Evolutionary conservation across 1,284 basidiomycete species (phyloP), one percentile per base, ranked within the genome.

Genomic region (Hymenochaete sp.): DNA sequence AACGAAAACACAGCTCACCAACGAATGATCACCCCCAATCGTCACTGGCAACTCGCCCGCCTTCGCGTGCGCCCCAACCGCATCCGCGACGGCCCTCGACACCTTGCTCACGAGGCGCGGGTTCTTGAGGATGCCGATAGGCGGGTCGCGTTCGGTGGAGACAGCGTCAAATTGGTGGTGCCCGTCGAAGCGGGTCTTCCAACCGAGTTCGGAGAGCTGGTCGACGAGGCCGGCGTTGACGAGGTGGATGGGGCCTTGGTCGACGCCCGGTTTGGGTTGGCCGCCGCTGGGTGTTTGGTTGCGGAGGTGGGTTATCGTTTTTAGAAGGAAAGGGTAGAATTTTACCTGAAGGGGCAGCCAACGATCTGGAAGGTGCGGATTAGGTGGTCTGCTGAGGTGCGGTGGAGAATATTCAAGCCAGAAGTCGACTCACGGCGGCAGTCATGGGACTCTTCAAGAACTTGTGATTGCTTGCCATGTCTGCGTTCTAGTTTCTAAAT

Each of bases 1-100:
- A 16, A 36, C 11, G 19, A 19, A 48, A 31, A 40, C 38, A 19
- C 4, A 38, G 69, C 82, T 51, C 52, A 88, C 89, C 60, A 98
- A 66, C 44, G 89, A 93, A 65, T 98, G 93, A 62, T 98, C 93
- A 9, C 96, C 96, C 13, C 95, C 96, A n/a, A 98, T 70, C 1
- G 93, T 98, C 11, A 98, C 68, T 2, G 93, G 86, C 31, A 98
- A 68, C 59, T 82, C 75, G 7, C 93, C 92, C 44, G 77, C 75
- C 63, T 73, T 75, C 27, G 79, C 81, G 62, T 93, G 86, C 10
- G 62, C 73, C 14, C 79, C 79, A 16, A 98, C 87, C 25, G 68
- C 79, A 29, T 75, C 66, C n/a, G 88, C 79, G 24, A 98, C 82
- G 38, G 80, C 75, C 64, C 90, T 63, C 55, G 79, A 84, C 42